Conservation (phyloP, 345 rosid species). For the Gossypium sturtianum region DNA sequence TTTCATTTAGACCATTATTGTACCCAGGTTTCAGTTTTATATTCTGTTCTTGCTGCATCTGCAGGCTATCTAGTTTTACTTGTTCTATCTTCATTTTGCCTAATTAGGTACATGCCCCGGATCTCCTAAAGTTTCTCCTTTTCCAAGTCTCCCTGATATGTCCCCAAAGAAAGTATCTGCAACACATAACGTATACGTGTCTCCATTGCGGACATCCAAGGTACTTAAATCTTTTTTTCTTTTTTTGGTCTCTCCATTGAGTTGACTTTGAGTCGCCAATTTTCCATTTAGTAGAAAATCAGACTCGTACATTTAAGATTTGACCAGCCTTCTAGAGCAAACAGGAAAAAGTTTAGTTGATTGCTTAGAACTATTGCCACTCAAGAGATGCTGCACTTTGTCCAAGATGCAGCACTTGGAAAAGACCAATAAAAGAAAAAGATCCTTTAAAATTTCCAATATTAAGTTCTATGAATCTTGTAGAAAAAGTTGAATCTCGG, state of each 20-base stretch:
- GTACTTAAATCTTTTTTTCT: slow-evolving; percentile 26
- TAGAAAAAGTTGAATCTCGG: neutral
- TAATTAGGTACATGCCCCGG: slow-evolving; percentile 70
- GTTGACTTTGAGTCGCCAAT: neutral
- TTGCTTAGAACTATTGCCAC: neutral
- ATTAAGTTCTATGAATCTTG: neutral
- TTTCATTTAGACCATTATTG: neutral
- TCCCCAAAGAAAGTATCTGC: slow-evolving; percentile 94
- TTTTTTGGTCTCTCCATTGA: neutral
- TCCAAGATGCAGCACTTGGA: neutral
- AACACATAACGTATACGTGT: slow-evolving; percentile 80
- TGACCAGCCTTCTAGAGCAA: neutral
- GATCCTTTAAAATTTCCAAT: neutral
- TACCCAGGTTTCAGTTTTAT: neutral
- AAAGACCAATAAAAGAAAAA: neutral
- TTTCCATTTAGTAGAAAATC: neutral
- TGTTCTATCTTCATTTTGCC: slow-evolving; percentile 3
- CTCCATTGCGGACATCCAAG: slow-evolving; percentile 94
- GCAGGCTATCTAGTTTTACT: slow-evolving; percentile 12
- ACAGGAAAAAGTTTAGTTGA: neutral
- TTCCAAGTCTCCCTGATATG: slow-evolving; percentile 94
- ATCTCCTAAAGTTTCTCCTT: slow-evolving; percentile 33
- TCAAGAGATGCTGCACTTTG: neutral
- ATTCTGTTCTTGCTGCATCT: neutral
- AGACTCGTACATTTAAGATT: neutral